Base-by-base conservation (phyloP, 106 monocot species). In the Allium sativum region DNA sequence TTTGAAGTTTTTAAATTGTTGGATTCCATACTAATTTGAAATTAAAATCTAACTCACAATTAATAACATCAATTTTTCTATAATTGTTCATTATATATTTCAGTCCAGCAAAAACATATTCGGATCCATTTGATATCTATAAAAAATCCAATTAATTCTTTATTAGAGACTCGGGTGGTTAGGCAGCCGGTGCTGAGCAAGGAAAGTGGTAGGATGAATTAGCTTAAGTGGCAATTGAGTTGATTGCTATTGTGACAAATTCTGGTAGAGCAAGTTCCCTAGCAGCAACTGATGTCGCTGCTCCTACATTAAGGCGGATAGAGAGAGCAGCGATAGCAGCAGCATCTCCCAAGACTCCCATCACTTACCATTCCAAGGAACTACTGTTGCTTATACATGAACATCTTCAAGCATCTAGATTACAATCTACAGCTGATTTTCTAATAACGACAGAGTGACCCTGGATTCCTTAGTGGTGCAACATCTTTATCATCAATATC, bases 301-400 rank as follows among this genome's bases (percentile, higher is more conserved):
- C 96, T 74, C 96, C 96, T 19, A 89, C 96, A 56, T 65, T 98
- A 54, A 82, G 88, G 70, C 91, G 96, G 19, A 98, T 98, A 70
- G 96, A 98, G 58, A 83, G 96, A 74, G 96, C 96, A 6, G 85
- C 91, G 56, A 92, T 98, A 69, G 96, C 96, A 73, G 91, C 96
- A 62, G 91, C 96, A 13, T n/a, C n/a, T n/a, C n/a, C n/a, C n/a
- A n/a, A n/a, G n/a, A 98, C 96, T 63, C 91, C 96, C 51, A 88
- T 98, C 46, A 81, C 91, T n/a, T 98, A 98, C 60, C 44, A 18
- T 59, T 62, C 11, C 74, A 95, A 87, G 82, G 96, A 98, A 70
- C 76, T 98, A n/a, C 65, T 98, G 45, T 91, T 85, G 17, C 80
- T 98, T 42, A 88, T 98, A 50, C 85, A 85, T 61, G 91, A 98